Evolutionary conservation across 2,329 filamentous ascomycete species (phyloP).

Genomic region (Penicillium decumbens): DNA sequence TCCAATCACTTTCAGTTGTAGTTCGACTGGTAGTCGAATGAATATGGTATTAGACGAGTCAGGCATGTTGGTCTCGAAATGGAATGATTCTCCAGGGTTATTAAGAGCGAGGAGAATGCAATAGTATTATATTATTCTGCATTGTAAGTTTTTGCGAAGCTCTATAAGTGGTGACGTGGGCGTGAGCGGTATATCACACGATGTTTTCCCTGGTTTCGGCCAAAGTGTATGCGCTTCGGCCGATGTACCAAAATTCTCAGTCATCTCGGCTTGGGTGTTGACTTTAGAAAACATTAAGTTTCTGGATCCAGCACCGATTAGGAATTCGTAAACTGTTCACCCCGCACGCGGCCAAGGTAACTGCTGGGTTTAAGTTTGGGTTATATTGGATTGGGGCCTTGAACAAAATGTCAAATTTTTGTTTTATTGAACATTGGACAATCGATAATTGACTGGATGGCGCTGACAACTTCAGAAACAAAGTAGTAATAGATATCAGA

Average conservation of each 20-base stretch:
- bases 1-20: not conserved
- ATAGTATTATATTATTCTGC: not conserved
- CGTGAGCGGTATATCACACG: not conserved
- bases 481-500: too few species aligned
- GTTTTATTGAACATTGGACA: not conserved
- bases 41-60: not conserved
- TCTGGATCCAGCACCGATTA: slow-evolving; percentile 7
- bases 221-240: not conserved
- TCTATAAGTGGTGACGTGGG: not conserved
- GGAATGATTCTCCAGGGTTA: not conserved
- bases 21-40: not conserved
- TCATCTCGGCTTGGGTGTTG: too few species aligned
- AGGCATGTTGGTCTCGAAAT: not conserved
- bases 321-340: not conserved
- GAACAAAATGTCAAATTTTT: too few species aligned
- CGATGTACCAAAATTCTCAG: too few species aligned
- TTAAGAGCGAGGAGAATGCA: too few species aligned
- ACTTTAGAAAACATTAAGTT: not conserved
- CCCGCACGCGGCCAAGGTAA: slow-evolving; percentile 10
- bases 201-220: not conserved
- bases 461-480: too few species aligned
- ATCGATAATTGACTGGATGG: too few species aligned
- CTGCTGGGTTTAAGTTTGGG: not conserved
- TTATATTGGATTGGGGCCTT: too few species aligned
- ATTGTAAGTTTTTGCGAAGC: not conserved